Conservation (phyloP, 2,329 filamentous ascomycete genomes). For the Ciborinia camelliae region DNA sequence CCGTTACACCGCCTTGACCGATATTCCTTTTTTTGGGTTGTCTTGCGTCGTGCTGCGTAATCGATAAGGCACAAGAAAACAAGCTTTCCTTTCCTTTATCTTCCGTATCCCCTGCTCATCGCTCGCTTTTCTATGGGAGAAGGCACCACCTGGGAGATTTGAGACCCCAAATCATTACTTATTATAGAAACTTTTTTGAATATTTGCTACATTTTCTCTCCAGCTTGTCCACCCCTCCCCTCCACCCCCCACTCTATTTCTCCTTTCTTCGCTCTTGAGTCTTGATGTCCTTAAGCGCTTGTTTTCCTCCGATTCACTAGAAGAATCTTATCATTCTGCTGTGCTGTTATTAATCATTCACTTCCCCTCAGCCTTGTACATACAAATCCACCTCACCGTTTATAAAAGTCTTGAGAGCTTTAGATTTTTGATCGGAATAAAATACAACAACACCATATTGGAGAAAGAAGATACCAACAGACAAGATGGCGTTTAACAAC, state of each 20-base stretch:
- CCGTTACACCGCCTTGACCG: too few relatives aligned
- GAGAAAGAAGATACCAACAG: not conserved
- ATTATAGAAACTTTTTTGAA: not conserved
- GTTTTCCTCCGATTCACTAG: not conserved
- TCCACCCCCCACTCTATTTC: not conserved
- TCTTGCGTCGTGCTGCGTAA: slow-evolving; percentile 9
- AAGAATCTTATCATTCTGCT: not conserved
- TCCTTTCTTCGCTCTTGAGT: slow-evolving; percentile 5
- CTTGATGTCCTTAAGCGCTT: not conserved
- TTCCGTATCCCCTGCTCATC: not conserved
- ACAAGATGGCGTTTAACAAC: slow-evolving; percentile 44
- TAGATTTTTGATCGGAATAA: not conserved
- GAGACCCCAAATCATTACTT: not conserved
- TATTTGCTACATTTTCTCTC: not conserved
- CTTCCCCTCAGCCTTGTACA: slow-evolving; percentile 12
- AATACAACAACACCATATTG: not conserved
- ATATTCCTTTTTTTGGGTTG: not conserved
- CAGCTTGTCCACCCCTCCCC: not conserved
- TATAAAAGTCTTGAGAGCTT: not conserved
- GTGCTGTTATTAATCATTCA: not conserved
- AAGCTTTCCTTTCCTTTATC: not conserved
- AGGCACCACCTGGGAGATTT: too few relatives aligned
- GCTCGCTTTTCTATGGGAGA: not conserved
- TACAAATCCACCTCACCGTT: not conserved
- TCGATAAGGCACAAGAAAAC: slow-evolving; percentile 13